Evolutionary conservation across 179 eudicot genomes (phyloP), one percentile per base, ranked within the genome.

Genomic region (Nepenthes alata): DNA sequence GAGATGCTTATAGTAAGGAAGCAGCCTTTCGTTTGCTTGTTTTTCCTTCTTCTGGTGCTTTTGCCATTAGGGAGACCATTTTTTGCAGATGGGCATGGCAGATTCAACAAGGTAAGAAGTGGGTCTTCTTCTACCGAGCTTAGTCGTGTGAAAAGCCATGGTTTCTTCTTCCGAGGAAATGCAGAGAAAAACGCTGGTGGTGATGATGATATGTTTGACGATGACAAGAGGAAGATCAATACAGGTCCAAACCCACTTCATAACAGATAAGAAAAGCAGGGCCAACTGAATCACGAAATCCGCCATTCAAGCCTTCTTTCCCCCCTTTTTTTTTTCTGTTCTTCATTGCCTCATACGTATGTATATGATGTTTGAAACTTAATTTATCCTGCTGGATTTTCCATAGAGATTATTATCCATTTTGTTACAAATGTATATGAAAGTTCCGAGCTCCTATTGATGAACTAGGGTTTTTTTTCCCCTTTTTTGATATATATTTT

Each of bases 231-330:
- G 51, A 87, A 73, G 74, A 74, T 87, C 74, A 72, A 78, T 71
- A 84, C 95, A 35, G 95, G 95, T 67, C 90, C 95, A 48, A 87
- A 87, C 74, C 95, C 95, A 72, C 84, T 87, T 48, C 95, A 87
- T 78, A 87, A 87, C 76, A 77, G 90, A 80, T 86, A 77, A 82
- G 78, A 67, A 0, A 25, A 25, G 25, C 25, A 25, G 25, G 25
- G 25, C 1, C 25, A 25, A 25, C 25, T 25, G 25, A 25, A 25
- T 25, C 25, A 25, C 25, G 25, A 25, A 25, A 4, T 41, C 45
- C 8, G 6, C 45, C 45, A 4, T 41, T 41, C 45, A 41, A 0
- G 45, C 45, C 45, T 7, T 41, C 8, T 7, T 41, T 41, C 0
- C 8, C 8, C 45, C 8, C 8, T 41, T 41, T 41, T 41, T 53